Conservation (phyloP, 1,284 basidiomycete species). For the Ustilago trichophora region DNA sequence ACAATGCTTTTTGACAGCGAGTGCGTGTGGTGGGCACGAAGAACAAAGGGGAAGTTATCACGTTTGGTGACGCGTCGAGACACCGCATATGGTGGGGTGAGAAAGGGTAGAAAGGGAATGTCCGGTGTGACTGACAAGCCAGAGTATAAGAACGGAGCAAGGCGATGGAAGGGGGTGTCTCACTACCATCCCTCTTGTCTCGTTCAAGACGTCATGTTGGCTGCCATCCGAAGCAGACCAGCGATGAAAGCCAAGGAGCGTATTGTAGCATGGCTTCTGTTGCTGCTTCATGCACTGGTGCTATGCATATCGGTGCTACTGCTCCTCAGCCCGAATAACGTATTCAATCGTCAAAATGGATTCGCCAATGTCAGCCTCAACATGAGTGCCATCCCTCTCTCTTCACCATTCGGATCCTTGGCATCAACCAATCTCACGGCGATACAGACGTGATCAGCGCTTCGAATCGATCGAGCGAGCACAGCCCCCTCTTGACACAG, state of each 20-base stretch:
- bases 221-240: conserved; percentile 3
- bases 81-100: too few relatives aligned
- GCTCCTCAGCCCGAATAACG: conserved; percentile 26
- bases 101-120: too few relatives aligned
- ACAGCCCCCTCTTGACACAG: too few relatives aligned
- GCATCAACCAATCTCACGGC: conserved; percentile 1
- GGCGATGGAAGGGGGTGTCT: too few relatives aligned
- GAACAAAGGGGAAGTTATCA: conserved; percentile 16
- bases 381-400: background rate
- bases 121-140: too few relatives aligned
- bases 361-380: conserved; percentile 35
- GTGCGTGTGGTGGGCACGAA: background rate
- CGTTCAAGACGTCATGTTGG: too few relatives aligned
- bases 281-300: conserved; percentile 16
- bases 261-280: conserved; percentile 23
- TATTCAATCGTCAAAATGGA: conserved; percentile 18
- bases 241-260: conserved; percentile 19
- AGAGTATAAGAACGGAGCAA: too few relatives aligned
- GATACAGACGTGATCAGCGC: background rate
- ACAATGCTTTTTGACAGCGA: background rate
- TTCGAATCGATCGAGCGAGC: too few relatives aligned
- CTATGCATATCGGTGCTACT: conserved; percentile 11
- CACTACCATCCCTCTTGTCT: background rate
- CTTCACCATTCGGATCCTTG: background rate
- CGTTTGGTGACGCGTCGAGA: conserved; percentile 22